Percentiles rank a stretch among this genome's conserved stretches.
phyloP scores from a whole-genome alignment of 305 asterid species.

The Ajuga reptans region DNA sequence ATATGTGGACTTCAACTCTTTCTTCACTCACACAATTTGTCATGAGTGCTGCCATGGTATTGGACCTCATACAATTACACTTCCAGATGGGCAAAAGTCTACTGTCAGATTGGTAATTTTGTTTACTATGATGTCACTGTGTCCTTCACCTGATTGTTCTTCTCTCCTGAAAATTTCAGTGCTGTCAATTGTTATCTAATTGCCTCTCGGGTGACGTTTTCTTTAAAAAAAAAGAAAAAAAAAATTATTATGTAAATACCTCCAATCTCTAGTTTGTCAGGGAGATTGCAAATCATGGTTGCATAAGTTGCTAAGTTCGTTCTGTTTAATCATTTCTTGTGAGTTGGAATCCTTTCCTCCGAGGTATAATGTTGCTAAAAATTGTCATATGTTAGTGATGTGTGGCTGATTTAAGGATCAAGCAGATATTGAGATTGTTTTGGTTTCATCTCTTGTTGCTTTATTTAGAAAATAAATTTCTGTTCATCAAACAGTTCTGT shows the following conservation, averaged over 20 bases:
- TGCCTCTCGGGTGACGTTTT: too few relatives aligned
- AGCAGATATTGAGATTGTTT: not conserved
- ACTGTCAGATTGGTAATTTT: constrained; percentile 82
- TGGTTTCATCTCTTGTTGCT: not conserved
- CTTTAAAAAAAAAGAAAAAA: too few relatives aligned
- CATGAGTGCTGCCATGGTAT: constrained; percentile 98
- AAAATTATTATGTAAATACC: not conserved
- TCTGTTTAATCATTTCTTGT: not conserved
- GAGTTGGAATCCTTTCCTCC: not conserved
- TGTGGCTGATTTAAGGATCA: not conserved
- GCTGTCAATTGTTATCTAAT: not conserved
- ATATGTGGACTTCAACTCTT: constrained; percentile 76
- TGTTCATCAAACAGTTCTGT: not conserved
- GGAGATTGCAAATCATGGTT: not conserved
- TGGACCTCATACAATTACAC: constrained; percentile 88
- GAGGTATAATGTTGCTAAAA: not conserved
- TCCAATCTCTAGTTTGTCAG: not conserved
- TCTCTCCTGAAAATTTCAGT: not conserved
- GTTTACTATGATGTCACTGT: not conserved
- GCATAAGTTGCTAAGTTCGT: not conserved
- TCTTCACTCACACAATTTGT: constrained; percentile 89
- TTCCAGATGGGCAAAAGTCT: constrained; percentile 66
- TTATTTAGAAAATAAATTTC: not conserved
- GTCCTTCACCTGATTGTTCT: not conserved
- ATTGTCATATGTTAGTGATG: not conserved